Percentiles rank a stretch among this genome's conserved stretches.
Conservation (phyloP, 2,329 filamentous ascomycete genomes). For the Pseudogymnoascus sp. region DNA sequence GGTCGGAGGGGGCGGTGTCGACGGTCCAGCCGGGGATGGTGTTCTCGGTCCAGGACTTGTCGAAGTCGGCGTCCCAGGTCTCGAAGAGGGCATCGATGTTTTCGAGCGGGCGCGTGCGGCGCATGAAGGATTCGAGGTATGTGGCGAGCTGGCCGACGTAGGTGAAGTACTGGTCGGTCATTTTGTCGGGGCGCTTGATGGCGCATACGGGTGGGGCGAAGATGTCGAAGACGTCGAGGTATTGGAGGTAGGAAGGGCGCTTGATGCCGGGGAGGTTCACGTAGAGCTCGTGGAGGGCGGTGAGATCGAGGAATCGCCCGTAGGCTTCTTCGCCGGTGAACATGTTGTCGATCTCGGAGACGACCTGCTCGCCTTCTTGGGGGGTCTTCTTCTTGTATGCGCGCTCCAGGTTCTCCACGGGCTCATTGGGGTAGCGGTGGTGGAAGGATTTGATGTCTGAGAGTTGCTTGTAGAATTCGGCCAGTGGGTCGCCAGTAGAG, state of each 20-base stretch:
- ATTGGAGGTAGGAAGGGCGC: slow-evolving; percentile 82
- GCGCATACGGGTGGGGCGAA: slow-evolving; percentile 68
- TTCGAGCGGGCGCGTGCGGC: slow-evolving; percentile 75
- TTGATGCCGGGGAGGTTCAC: slow-evolving; percentile 84
- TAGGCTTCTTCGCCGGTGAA: slow-evolving; percentile 95
- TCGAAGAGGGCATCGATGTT: slow-evolving; percentile 71
- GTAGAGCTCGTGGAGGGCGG: slow-evolving; percentile 74
- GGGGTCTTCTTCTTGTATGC: slow-evolving; percentile 69
- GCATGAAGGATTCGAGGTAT: slow-evolving; percentile 85
- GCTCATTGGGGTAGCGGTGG: slow-evolving; percentile 84
- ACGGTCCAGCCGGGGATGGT: slow-evolving; percentile 71
- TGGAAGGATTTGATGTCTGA: slow-evolving; percentile 79
- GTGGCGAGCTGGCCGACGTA: slow-evolving; percentile 73
- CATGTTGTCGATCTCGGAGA: slow-evolving; percentile 73
- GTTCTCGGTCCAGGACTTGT: slow-evolving; percentile 71
- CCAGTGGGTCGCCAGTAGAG: slow-evolving; percentile 76
- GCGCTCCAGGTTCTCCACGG: slow-evolving; percentile 87
- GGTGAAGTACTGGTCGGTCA: slow-evolving; percentile 85
- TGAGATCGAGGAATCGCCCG: slow-evolving; percentile 87
- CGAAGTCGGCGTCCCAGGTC: slow-evolving; percentile 76
- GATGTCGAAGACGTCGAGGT: slow-evolving; percentile 81
- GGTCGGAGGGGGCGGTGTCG: slow-evolving; percentile 32
- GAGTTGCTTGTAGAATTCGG: slow-evolving; percentile 83
- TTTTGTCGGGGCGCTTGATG: slow-evolving; percentile 72
- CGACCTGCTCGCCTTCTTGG: slow-evolving; percentile 54